Percentiles rank a stretch among this genome's conserved stretches.
Conservation (phyloP, 805 yeast genomes). For the Metschnikowia lunata region DNA sequence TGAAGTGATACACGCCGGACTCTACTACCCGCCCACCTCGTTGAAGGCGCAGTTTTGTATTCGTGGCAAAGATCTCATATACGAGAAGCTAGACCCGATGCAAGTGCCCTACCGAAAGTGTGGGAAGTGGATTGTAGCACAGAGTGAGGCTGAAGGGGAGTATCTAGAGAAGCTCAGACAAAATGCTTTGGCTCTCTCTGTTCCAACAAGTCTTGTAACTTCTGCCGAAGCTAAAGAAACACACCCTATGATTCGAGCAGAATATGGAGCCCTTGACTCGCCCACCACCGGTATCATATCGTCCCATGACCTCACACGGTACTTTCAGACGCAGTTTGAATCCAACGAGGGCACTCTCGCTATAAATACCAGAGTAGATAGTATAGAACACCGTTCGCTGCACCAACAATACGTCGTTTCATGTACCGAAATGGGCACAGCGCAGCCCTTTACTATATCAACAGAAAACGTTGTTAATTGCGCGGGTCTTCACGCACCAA, state of each 20-base stretch:
- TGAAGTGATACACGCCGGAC: conserved; percentile 89
- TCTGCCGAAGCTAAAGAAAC: conserved; percentile 37
- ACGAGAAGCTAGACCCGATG: conserved; percentile 30
- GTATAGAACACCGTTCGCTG: conserved; percentile 24
- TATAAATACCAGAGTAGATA: conserved; percentile 53
- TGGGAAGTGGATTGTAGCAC: conserved; percentile 90
- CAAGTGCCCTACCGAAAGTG: conserved; percentile 55
- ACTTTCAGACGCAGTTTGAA: conserved; percentile 51
- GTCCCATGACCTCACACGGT: conserved; percentile 72
- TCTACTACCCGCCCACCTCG: conserved; percentile 69
- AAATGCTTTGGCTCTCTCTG: conserved; percentile 48
- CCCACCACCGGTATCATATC: conserved; percentile 84
- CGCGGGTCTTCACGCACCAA: conserved; percentile 76
- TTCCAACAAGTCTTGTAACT: conserved; percentile 55
- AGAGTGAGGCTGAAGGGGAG: conserved; percentile 56
- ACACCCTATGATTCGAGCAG: conserved; percentile 68
- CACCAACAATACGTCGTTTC: conserved; percentile 21
- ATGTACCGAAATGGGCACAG: conserved; percentile 27
- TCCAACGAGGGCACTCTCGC: conserved; percentile 61
- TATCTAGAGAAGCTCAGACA: conserved; percentile 51
- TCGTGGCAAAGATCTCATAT: conserved; percentile 67
- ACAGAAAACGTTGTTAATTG: conserved; percentile 64
- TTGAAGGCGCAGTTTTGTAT: conserved; percentile 69
- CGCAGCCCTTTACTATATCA: conserved; percentile 36
- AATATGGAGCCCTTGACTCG: conserved; percentile 58